These are phyloP conservation scores for Diophrys sp. DNA, from an alignment of 73 alveolate genomes.

Conservation along the genomic window DNA sequence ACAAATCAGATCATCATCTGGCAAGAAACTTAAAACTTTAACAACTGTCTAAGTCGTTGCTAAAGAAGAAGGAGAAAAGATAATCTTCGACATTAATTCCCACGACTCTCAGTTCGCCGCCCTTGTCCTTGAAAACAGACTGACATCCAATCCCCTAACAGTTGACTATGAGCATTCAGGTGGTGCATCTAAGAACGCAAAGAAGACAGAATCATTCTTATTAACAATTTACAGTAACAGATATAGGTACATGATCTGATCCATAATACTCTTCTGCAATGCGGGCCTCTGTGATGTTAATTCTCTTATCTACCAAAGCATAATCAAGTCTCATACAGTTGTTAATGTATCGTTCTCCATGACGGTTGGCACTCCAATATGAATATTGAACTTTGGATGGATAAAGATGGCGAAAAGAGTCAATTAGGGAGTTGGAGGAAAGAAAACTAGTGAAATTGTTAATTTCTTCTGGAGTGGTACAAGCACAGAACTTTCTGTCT, in stretches of 20 bases:
- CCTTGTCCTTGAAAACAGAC: not conserved
- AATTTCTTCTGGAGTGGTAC: conserved; percentile 82
- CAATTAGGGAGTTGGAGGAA: conserved; percentile 59
- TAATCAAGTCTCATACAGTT: not conserved
- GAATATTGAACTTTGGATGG: conserved; percentile 79
- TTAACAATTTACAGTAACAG: no score
- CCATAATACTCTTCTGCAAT: not conserved
- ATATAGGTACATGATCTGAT: not conserved
- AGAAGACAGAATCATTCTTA: not conserved
- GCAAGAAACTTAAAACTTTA: not conserved
- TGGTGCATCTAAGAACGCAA: not conserved
- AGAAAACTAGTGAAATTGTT: conserved; percentile 65
- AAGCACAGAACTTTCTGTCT: conserved; percentile 78
- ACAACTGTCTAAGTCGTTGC: not conserved
- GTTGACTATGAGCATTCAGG: conserved; percentile 10
- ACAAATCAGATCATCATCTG: not conserved
- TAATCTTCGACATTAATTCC: not conserved
- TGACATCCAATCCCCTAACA: not conserved
- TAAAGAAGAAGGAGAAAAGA: not conserved
- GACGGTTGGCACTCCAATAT: conserved; percentile 71
- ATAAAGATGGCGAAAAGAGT: conserved; percentile 77
- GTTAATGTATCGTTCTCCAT: not conserved
- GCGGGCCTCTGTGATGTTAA: not conserved
- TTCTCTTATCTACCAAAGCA: not conserved
- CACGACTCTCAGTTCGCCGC: not conserved